Evolutionary conservation across 345 rosid genomes (phyloP), one percentile per base, ranked within the genome.

Genomic region (Limnanthes douglasii): DNA sequence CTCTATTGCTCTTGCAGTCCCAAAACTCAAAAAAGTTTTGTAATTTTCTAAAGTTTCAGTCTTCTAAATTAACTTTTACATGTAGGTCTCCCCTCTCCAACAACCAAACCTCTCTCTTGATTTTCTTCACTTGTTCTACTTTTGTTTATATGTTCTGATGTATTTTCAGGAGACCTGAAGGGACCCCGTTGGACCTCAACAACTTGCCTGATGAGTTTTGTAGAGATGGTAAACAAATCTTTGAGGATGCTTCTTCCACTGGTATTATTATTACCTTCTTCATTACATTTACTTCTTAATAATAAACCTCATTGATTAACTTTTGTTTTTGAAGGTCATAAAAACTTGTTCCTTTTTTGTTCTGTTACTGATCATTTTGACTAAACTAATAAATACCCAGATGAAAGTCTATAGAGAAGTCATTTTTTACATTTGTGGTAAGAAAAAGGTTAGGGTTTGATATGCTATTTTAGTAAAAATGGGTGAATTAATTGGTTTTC

Each of bases 101-200:
- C n/a, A n/a, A n/a, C n/a, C n/a, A n/a, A n/a, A n/a, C 13, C 15
- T 38, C 33, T 6, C 18, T 36, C 27, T 42, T 38, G 45, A 39
- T 31, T 8, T 17, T 12, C 4, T 7, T 14, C 34, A 33, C 18
- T 15, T 18, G 43, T 42, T 41, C 20, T 17, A 23, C 34, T 23
- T 15, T 15, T 25, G 25, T 11, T 15, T 36, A 14, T 22, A 37
- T 8, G 14, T 16, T 12, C 9, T 4, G 11, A 26, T 26, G 8
- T 19, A 15, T 40, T 57, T 54, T 62, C 65, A 85, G 96, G 85
- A 72, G 93, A 52, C 62, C 81, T 4, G 79, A 68, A 46, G 58
- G 36, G 44, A 69, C 63, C 52, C 70, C 84, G 1, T 53, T 90
- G 31, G 96, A 90, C 62, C 98, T 90, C 72, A 90, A 90, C 73